These are phyloP conservation scores for Annulohypoxylon moriforme DNA, from an alignment of 495 filamentous ascomycete genomes.

Conservation along the genomic window DNA sequence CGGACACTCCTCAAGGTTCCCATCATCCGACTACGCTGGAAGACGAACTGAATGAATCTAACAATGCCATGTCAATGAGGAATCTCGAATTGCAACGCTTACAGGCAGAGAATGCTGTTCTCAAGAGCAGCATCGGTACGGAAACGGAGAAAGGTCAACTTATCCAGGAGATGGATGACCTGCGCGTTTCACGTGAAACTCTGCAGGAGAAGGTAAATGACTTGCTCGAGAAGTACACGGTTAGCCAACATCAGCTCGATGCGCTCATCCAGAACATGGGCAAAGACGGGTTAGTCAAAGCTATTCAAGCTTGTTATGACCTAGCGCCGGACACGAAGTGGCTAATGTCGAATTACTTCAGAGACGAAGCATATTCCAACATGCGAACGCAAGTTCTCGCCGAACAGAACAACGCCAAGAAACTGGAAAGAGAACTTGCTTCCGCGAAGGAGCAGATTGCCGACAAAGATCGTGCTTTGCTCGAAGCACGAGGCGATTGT, in stretches of 20 bases:
- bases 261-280: conserved; percentile 59
- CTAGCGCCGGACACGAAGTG: conserved; percentile 42
- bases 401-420: conserved; percentile 55
- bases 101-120: conserved; percentile 64
- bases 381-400: conserved; percentile 48
- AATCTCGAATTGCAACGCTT: conserved; percentile 61
- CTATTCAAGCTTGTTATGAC: conserved; percentile 49
- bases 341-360: conserved; percentile 52
- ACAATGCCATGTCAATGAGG: conserved; percentile 42
- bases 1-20: conserved; percentile 35
- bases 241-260: conserved; percentile 62
- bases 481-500: conserved; percentile 51
- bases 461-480: conserved; percentile 60
- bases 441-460: conserved; percentile 47
- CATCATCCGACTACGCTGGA: conserved; percentile 42
- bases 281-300: conserved; percentile 61
- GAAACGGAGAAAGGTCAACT: conserved; percentile 62
- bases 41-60: conserved; percentile 51
- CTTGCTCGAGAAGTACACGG: conserved; percentile 61
- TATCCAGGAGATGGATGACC: conserved; percentile 59
- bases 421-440: conserved; percentile 54
- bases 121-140: conserved; percentile 60
- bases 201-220: conserved; percentile 60
- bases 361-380: conserved; percentile 51
- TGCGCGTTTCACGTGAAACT: conserved; percentile 45